These are phyloP conservation scores for Tricholoma flavovirens DNA, from an alignment of 768 basidiomycete species.

Conservation along the genomic window DNA sequence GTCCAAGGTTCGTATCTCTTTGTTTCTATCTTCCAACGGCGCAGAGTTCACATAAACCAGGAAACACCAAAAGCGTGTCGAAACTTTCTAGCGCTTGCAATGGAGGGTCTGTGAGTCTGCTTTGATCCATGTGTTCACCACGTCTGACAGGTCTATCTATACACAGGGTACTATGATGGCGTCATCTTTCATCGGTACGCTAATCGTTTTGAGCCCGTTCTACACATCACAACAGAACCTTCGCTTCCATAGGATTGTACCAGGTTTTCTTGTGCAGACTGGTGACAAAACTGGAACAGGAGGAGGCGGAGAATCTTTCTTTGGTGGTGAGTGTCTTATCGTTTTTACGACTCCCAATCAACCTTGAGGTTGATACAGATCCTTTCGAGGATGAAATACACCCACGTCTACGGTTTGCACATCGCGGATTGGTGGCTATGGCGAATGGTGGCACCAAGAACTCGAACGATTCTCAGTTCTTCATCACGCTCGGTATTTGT, in stretches of 20 bases:
- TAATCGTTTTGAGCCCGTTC: not conserved
- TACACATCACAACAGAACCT: not conserved
- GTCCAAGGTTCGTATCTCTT: constrained; percentile 61
- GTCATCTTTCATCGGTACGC: constrained; percentile 86
- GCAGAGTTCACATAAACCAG: constrained; percentile 26
- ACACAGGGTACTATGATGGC: constrained; percentile 88
- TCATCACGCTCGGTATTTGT: constrained; percentile 79
- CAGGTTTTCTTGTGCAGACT: constrained; percentile 90
- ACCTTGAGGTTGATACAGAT: constrained; percentile 38
- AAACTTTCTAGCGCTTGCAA: constrained; percentile 81
- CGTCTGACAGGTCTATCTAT: not conserved
- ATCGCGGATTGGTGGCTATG: constrained; percentile 92
- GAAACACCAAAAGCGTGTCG: constrained; percentile 94
- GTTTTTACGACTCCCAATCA: not conserved
- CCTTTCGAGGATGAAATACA: constrained; percentile 95
- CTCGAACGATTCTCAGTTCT: constrained; percentile 92
- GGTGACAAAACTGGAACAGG: constrained; percentile 93
- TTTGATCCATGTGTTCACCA: not conserved
- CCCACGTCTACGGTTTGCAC: constrained; percentile 80
- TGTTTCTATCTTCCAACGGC: not conserved
- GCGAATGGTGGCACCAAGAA: constrained; percentile 86
- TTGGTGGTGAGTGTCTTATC: constrained; percentile 54
- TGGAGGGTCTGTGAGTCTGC: constrained; percentile 68
- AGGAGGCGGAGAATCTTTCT: constrained; percentile 90
- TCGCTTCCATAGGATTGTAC: constrained; percentile 52